phyloP scores from a whole-genome alignment of 768 basidiomycete genomes.

The Hygrophorus russula region DNA sequence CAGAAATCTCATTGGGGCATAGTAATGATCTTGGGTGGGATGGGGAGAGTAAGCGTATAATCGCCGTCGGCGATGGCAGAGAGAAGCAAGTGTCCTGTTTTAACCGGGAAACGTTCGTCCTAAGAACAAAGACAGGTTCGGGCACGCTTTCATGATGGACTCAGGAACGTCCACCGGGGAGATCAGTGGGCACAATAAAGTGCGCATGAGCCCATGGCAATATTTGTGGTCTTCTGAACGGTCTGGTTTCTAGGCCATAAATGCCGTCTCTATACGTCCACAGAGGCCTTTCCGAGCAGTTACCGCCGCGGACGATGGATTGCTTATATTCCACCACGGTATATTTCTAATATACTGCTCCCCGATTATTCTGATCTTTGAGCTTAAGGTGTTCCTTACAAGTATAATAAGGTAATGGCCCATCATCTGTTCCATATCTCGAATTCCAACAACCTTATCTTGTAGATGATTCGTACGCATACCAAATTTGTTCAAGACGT shows the following conservation, averaged over 20 bases:
- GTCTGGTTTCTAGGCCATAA: conserved; percentile 50
- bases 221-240: neutral
- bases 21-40: conserved; percentile 97
- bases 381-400: conserved; percentile 68
- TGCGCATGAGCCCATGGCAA: conserved; percentile 13
- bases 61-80: conserved; percentile 85
- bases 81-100: conserved; percentile 50
- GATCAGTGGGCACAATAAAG: conserved; percentile 86
- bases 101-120: neutral
- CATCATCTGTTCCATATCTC: neutral
- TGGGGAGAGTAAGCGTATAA: conserved; percentile 91
- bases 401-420: conserved; percentile 61
- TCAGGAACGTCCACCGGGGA: conserved; percentile 80
- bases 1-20: neutral
- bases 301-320: conserved; percentile 77
- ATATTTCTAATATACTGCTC: neutral
- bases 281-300: conserved; percentile 88
- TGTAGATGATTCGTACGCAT: conserved; percentile 75
- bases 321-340: conserved; percentile 79
- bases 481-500: conserved; percentile 91
- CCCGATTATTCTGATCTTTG: neutral
- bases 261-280: conserved; percentile 78
- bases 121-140: conserved; percentile 42
- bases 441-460: neutral
- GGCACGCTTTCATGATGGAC: conserved; percentile 75